phyloP scores from a whole-genome alignment of 225 moss, liverwort and hornwort species.

The Bryum argenteum region DNA sequence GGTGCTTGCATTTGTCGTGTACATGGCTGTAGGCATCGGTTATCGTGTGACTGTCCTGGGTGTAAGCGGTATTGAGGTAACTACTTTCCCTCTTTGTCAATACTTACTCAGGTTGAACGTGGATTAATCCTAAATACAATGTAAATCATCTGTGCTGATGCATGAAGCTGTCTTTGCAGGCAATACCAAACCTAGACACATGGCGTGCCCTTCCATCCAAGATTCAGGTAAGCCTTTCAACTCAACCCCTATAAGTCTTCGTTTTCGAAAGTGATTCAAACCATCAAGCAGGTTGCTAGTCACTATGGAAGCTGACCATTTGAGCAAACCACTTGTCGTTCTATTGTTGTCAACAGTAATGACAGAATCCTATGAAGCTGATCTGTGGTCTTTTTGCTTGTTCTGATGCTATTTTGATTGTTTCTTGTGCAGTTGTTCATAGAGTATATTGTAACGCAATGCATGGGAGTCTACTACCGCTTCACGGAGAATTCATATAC shows the following conservation, averaged over 20 bases:
- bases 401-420: slow-evolving; percentile 10
- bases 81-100: neutral
- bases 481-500: slow-evolving; percentile 76
- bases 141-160: slow-evolving; percentile 16
- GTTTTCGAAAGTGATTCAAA: neutral
- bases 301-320: neutral
- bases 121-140: neutral
- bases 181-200: slow-evolving; percentile 82
- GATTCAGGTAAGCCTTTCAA: slow-evolving; percentile 53
- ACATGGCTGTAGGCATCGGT: slow-evolving; percentile 88
- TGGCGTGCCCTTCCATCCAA: slow-evolving; percentile 82
- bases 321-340: neutral
- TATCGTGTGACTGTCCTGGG: slow-evolving; percentile 91
- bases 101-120: neutral
- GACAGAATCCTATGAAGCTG: neutral
- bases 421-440: slow-evolving; percentile 38
- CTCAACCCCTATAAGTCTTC: neutral
- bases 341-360: slow-evolving; percentile 6
- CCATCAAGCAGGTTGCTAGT: neutral
- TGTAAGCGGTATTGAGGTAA: slow-evolving; percentile 90
- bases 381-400: neutral
- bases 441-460: slow-evolving; percentile 44
- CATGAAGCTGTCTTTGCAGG: slow-evolving; percentile 43
- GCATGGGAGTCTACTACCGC: slow-evolving; percentile 63
- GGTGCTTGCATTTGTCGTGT: slow-evolving; percentile 77